Conservation (phyloP, 2,329 filamentous ascomycete species). For the Monosporascus cannonballus region DNA sequence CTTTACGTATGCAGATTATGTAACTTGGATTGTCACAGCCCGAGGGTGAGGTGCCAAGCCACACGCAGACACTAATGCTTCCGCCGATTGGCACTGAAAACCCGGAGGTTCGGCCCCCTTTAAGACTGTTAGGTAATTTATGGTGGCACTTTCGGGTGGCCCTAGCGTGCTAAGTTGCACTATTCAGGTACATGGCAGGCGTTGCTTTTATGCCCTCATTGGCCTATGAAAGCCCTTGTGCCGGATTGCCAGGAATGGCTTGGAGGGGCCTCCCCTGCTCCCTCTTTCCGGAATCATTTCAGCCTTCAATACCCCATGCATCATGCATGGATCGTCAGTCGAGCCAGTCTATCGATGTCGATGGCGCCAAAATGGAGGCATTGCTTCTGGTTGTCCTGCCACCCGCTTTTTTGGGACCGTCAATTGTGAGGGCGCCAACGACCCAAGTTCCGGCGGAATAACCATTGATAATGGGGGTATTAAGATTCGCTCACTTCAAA, state of each 20-base stretch:
- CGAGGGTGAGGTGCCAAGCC: too few species aligned
- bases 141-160: neutral
- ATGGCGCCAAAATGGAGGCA: conserved; percentile 7
- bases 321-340: neutral
- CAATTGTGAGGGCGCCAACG: neutral
- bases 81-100: neutral
- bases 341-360: neutral
- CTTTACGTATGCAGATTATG: too few species aligned
- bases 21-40: too few species aligned
- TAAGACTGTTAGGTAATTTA: neutral
- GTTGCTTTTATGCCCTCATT: too few species aligned
- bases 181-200: neutral
- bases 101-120: neutral
- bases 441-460: neutral
- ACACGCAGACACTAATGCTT: neutral
- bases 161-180: neutral
- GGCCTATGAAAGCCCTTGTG: too few species aligned
- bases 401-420: conserved; percentile 17
- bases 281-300: neutral
- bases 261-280: too few species aligned
- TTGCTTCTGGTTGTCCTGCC: conserved; percentile 25
- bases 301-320: neutral
- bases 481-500: too few species aligned
- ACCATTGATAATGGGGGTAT: too few species aligned
- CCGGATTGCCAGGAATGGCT: too few species aligned